Evolutionary conservation across 805 yeast genomes (phyloP).

Genomic region (Torulaspora quercuum): DNA sequence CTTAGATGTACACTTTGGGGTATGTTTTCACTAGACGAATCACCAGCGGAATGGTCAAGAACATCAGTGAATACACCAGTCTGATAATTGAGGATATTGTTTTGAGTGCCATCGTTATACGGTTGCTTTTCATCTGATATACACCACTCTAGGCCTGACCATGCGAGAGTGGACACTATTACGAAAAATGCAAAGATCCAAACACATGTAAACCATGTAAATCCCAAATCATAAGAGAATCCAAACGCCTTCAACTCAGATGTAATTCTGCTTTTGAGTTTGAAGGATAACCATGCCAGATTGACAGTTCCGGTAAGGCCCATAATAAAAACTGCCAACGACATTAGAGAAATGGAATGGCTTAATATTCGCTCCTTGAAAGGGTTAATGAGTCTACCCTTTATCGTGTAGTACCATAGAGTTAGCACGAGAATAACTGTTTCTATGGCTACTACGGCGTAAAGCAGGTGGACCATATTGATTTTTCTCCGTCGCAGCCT

Average conservation of each 20-base stretch:
- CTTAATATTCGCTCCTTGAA: conserved; percentile 22
- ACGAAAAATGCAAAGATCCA: conserved; percentile 25
- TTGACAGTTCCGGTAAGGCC: conserved; percentile 21
- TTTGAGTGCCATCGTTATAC: conserved; percentile 13
- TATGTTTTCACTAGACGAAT: conserved; percentile 2
- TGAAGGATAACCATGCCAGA: conserved; percentile 20
- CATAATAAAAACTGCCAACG: conserved; percentile 24
- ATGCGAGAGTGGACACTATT: conserved; percentile 26
- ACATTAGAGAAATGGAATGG: conserved; percentile 27
- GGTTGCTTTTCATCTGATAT: conserved; percentile 18
- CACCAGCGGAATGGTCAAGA: conserved; percentile 1
- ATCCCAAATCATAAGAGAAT: conserved; percentile 28
- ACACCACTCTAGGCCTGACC: conserved; percentile 39
- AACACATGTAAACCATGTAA: conserved; percentile 26
- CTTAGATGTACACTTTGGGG: background rate
- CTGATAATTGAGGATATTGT: conserved; percentile 15
- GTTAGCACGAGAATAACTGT: conserved; percentile 14
- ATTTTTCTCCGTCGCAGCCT: conserved; percentile 15
- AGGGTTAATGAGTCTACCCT: conserved; percentile 24
- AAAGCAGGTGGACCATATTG: conserved; percentile 21
- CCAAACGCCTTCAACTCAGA: conserved; percentile 30
- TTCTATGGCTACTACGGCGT: conserved; percentile 18
- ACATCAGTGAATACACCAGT: conserved; percentile 16
- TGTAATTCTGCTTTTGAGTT: conserved; percentile 21
- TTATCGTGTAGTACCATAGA: conserved; percentile 30